Base-by-base conservation (phyloP, 495 filamentous ascomycete species). In the Penicillium daleae region DNA sequence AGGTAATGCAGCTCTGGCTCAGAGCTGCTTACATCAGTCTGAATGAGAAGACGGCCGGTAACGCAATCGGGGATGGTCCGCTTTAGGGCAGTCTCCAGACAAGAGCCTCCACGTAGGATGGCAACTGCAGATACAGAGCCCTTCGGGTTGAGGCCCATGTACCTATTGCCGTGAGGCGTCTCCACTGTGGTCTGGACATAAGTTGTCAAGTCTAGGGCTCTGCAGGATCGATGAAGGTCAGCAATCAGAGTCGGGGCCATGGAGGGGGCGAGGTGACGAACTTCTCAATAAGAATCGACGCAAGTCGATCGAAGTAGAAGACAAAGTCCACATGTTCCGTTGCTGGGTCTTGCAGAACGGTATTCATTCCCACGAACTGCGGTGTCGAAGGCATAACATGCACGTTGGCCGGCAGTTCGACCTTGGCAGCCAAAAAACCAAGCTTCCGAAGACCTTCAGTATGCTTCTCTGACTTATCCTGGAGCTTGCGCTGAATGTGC, bases 1-100 rank as follows among this genome's bases (percentile, higher is more conserved):
- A 90, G 78, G 66, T 90, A 98, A 71, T 98, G 96, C 56, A 99
- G 76, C 72, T 97, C 93, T 0, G 95, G 95, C 71, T 97, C 96
- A 39, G 89, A 89, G 26, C 90, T 96, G 3, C 86, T 81, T 31
- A 89, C 78, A 69, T 94, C 92, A 1, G 90, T 93, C 70, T 97
- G 95, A 60, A 99, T 97, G 49, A 98, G 82, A 15, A 98, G 76
- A 15, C 93, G 87, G 24, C 95, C 95, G 2, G 89, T 93, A 61
- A 91, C 87, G 74, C 92, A 96, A 71, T 98, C 95, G 0, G 94
- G 92, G 19, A 99, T 89, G 13, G 92, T 91, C 52, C 96, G 87
- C 66, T 90, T 89, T 6, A 99, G 79, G 0, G 93, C 96, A 0
- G 89, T 90, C 70, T 98, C 95, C 19, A 99, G 83, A 8, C 89